Conservation (phyloP, 2,329 filamentous ascomycete species). For the Diaporthe humulicola region DNA sequence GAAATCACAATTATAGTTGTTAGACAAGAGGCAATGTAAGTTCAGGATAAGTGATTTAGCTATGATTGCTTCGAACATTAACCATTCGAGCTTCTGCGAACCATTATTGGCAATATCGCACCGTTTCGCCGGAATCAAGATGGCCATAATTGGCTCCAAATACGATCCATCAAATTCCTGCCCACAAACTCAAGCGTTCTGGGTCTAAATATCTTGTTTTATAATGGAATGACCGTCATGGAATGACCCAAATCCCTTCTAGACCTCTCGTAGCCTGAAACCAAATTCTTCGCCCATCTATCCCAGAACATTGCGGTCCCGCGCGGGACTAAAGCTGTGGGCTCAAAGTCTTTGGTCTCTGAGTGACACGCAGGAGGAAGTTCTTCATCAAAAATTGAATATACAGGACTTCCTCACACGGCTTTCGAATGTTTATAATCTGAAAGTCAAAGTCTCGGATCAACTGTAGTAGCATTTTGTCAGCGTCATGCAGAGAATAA, state of each 20-base stretch:
- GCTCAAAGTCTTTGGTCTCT: background rate
- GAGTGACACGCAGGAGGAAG: background rate
- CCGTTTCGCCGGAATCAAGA: no score
- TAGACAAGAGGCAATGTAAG: no score
- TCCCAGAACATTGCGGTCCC: background rate
- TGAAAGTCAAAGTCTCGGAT: conserved; percentile 18
- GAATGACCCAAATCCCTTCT: no score
- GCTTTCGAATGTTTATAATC: background rate
- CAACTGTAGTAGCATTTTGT: conserved; percentile 70
- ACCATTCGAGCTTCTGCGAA: no score
- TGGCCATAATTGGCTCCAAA: no score
- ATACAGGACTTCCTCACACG: conserved; percentile 57
- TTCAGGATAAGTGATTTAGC: no score
- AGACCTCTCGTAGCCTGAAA: background rate
- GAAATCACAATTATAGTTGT: no score
- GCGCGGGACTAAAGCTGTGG: background rate
- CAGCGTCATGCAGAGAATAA: conserved; percentile 46
- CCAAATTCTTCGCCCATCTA: background rate
- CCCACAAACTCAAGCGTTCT: background rate
- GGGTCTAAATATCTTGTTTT: no score
- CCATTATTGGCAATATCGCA: no score
- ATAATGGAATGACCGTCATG: no score
- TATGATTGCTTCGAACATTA: no score
- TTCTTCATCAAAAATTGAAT: background rate
- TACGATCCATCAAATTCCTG: background rate